phyloP scores from a whole-genome alignment of 805 yeast species.

The Blastobotrys attinorum region DNA sequence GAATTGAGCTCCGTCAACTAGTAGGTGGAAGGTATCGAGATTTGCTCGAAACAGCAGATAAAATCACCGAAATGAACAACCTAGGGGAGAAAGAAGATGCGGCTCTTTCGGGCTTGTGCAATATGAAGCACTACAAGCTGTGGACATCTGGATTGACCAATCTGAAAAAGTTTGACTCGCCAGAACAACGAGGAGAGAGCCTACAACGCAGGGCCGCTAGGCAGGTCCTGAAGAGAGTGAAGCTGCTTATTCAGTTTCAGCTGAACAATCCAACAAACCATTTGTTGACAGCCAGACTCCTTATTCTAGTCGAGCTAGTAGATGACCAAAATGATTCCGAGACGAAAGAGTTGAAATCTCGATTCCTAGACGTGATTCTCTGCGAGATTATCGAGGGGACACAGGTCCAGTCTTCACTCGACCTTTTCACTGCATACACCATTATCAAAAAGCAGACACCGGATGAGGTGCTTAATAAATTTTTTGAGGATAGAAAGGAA shows the following conservation, averaged over 20 bases:
- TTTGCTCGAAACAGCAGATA: conserved; percentile 19
- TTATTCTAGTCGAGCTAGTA: not conserved
- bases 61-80: conserved; percentile 15
- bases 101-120: conserved; percentile 9
- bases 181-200: not conserved
- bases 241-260: not conserved
- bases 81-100: conserved; percentile 8
- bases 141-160: conserved; percentile 11
- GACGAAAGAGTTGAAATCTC: not conserved
- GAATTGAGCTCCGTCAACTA: conserved; percentile 15
- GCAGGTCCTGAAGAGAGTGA: not conserved
- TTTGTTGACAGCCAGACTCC: not conserved
- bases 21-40: conserved; percentile 19
- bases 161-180: conserved; percentile 2
- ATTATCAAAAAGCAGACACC: conserved; percentile 14
- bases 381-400: not conserved
- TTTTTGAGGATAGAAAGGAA: conserved; percentile 10
- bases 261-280: not conserved
- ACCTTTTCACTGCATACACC: conserved; percentile 18
- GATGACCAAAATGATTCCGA: not conserved
- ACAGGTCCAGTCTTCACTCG: conserved; percentile 6
- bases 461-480: conserved; percentile 7
- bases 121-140: conserved; percentile 5
- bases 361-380: not conserved
- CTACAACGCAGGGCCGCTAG: not conserved